Evolutionary conservation across 306 rosid species (phyloP).

Genomic region (Prosopis cineraria): DNA sequence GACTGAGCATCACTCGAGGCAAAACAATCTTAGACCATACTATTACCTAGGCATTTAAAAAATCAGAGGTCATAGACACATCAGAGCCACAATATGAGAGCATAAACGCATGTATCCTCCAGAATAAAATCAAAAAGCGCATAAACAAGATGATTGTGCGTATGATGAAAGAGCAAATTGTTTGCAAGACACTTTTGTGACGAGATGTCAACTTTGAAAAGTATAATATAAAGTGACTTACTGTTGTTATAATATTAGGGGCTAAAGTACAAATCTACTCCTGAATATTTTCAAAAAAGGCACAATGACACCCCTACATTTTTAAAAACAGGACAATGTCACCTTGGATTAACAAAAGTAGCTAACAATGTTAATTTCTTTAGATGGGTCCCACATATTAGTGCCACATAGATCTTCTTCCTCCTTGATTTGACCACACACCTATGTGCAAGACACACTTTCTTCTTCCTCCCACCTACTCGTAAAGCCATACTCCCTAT

Average conservation of each 20-base stretch:
- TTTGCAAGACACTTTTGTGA: background rate
- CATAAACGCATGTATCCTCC: slow-evolving; percentile 16
- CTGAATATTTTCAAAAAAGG: too few relatives aligned
- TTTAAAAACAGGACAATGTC: too few relatives aligned
- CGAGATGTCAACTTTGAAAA: background rate
- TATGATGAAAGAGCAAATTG: slow-evolving; percentile 8
- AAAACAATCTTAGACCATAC: slow-evolving; percentile 12
- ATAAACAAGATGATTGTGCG: background rate
- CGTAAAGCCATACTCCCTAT: too few relatives aligned
- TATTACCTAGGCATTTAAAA: background rate
- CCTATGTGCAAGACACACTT: too few relatives aligned
- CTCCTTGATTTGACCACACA: too few relatives aligned
- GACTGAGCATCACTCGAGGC: slow-evolving; percentile 28
- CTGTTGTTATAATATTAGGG: slow-evolving; percentile 12
- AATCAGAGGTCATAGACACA: background rate
- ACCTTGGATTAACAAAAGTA: too few relatives aligned
- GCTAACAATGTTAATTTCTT: too few relatives aligned
- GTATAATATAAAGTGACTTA: slow-evolving; percentile 2
- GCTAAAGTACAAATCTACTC: too few relatives aligned
- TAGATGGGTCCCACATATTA: too few relatives aligned
- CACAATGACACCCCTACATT: too few relatives aligned
- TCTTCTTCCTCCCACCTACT: too few relatives aligned
- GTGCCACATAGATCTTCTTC: too few relatives aligned
- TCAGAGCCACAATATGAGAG: slow-evolving; percentile 22
- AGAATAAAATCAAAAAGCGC: background rate